Percentiles rank a stretch among this genome's conserved stretches.
These are phyloP conservation scores for Hymenoscyphus salicellus DNA, from an alignment of 2,329 filamentous ascomycete species.

Conservation along the genomic window DNA sequence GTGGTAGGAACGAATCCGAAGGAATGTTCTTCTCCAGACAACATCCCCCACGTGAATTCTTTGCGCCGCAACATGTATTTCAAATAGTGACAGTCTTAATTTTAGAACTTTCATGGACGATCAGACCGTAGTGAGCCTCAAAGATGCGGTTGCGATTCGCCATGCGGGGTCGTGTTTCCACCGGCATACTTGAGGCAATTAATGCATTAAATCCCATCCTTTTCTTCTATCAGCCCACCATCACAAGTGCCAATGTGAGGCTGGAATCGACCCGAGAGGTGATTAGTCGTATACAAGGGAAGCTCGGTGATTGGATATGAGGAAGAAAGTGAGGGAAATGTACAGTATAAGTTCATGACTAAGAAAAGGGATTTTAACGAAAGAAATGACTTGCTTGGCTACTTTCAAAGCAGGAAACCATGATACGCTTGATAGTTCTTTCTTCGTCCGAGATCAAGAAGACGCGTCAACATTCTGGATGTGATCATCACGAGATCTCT, in stretches of 20 bases:
- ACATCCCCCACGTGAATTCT: not conserved
- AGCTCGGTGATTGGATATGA: not conserved
- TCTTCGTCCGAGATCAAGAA: not conserved
- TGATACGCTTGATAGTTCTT: not conserved
- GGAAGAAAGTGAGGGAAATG: not conserved
- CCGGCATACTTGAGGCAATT: conserved; percentile 5
- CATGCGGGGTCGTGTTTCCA: not conserved
- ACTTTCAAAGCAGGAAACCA: too few species aligned
- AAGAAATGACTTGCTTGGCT: not conserved
- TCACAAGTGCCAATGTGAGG: not conserved
- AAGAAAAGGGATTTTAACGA: not conserved
- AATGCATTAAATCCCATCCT: conserved; percentile 1
- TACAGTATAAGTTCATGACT: not conserved
- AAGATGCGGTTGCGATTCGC: not conserved
- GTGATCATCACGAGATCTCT: not conserved
- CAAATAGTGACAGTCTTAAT: not conserved
- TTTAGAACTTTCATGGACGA: not conserved
- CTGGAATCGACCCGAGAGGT: not conserved
- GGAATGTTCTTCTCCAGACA: too few species aligned
- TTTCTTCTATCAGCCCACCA: not conserved
- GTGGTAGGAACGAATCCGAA: too few species aligned
- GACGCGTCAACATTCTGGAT: not conserved
- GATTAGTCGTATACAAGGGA: not conserved
- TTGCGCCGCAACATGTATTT: not conserved
- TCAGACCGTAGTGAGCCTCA: conserved; percentile 6